A percentile compares a stretch with the other conserved stretches of the same genome.
phyloP scores from a whole-genome alignment of 345 rosid genomes.

The Ricinus communis region DNA sequence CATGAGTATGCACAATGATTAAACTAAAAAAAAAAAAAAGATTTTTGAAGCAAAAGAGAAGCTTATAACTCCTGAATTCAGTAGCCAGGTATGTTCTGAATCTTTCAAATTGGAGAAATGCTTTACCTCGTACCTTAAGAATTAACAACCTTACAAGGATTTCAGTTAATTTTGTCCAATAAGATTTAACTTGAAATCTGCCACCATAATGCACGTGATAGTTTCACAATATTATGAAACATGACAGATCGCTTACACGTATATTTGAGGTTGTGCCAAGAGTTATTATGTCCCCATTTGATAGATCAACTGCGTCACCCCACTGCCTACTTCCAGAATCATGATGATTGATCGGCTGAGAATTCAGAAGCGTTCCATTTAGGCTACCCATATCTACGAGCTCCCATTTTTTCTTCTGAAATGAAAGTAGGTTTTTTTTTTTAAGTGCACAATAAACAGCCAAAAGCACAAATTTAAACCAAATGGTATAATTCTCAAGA shows the following conservation, averaged over 20 bases:
- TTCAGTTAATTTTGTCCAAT: neutral
- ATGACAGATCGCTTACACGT: constrained; percentile 50
- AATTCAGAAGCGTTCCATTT: constrained; percentile 92
- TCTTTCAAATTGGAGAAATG: neutral
- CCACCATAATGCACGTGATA: neutral
- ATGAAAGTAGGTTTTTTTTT: constrained; percentile 22
- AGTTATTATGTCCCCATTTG: constrained; percentile 77
- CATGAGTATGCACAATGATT: neutral
- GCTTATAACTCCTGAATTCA: neutral
- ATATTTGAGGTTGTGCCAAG: constrained; percentile 80
- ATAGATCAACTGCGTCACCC: constrained; percentile 77
- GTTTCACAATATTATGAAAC: neutral
- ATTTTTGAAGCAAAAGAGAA: neutral
- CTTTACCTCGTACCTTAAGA: neutral
- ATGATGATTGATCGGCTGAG: constrained; percentile 58
- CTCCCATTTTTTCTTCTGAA: constrained; percentile 93
- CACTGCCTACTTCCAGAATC: constrained; percentile 71
- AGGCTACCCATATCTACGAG: constrained; percentile 95
- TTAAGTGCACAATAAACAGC: constrained; percentile 16
- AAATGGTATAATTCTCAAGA: constrained; percentile 17
- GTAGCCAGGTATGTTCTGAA: neutral
- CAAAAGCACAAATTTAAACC: constrained; percentile 20
- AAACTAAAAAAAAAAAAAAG: neutral
- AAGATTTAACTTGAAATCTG: neutral
- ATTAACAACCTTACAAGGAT: neutral